Evolutionary conservation across 106 monocot species (phyloP).

Genomic region (Dioscorea zingiberensis): DNA sequence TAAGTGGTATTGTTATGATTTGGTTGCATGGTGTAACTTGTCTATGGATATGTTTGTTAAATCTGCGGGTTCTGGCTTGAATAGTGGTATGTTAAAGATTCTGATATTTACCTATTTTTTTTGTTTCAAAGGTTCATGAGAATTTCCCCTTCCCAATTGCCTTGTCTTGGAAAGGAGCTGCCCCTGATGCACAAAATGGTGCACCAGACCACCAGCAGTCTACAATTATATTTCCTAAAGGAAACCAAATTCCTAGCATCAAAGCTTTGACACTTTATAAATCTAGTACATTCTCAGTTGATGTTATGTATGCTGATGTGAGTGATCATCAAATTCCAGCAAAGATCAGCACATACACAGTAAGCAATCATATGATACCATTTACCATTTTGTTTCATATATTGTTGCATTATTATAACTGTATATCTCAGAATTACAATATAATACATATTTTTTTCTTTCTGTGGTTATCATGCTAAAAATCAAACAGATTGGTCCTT

Average conservation of each 20-base stretch:
- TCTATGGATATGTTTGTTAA: too few relatives aligned
- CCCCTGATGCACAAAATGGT: constrained; percentile 34
- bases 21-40: too few relatives aligned
- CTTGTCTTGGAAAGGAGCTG: constrained; percentile 68
- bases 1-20: too few relatives aligned
- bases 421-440: too few relatives aligned
- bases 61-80: too few relatives aligned
- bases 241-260: constrained; percentile 50
- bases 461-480: too few relatives aligned
- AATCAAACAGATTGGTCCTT: constrained; percentile 81
- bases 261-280: constrained; percentile 54
- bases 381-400: neutral
- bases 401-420: neutral
- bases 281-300: constrained; percentile 52
- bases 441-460: too few relatives aligned
- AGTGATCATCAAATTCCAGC: constrained; percentile 26
- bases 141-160: constrained; percentile 80
- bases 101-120: neutral
- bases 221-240: constrained; percentile 70
- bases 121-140: constrained; percentile 63
- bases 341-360: constrained; percentile 83
- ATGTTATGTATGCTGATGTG: constrained; percentile 46
- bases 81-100: too few relatives aligned
- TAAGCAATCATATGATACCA: constrained; percentile 13
- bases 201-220: constrained; percentile 38